Evolutionary conservation across 208 protist genomes (phyloP).

Genomic region (Crithidia expoeki): DNA sequence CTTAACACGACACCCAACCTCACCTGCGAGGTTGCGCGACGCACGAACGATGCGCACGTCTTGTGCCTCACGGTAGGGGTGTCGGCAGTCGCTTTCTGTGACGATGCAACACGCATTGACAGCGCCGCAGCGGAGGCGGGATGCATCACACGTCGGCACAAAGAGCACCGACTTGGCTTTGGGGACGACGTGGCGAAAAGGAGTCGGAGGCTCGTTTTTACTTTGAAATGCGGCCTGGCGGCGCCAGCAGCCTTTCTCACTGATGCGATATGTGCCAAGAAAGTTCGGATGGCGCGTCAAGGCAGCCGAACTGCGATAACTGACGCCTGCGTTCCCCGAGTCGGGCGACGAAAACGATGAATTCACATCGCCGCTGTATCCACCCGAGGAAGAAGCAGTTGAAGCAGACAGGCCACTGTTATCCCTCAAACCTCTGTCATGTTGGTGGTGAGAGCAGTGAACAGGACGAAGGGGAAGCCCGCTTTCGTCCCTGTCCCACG

Average conservation of each 20-base stretch:
- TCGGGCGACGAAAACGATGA: neutral
- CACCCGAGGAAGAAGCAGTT: constrained; percentile 2
- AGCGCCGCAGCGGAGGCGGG: neutral
- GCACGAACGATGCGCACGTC: constrained; percentile 31
- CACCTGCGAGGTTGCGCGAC: neutral
- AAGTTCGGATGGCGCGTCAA: neutral
- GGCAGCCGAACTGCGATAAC: neutral
- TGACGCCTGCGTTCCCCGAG: neutral
- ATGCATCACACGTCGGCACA: constrained; percentile 16
- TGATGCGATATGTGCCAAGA: neutral
- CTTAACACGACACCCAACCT: neutral
- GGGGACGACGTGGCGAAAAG: constrained; percentile 7
- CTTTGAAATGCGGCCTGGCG: neutral
- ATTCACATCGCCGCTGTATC: constrained; percentile 6
- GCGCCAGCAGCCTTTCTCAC: neutral
- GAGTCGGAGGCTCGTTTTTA: neutral
- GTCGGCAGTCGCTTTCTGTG: constrained; percentile 18
- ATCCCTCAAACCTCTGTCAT: neutral
- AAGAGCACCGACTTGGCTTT: constrained; percentile 25
- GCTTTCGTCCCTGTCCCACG: neutral
- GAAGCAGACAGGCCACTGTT: neutral
- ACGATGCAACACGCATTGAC: constrained; percentile 6
- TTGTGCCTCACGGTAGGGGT: constrained; percentile 35
- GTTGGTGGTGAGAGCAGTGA: neutral
- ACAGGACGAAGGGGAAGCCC: neutral